These are phyloP conservation scores for Pelargonium exstipulatum DNA, from an alignment of 441 rosid genomes.

Conservation along the genomic window DNA sequence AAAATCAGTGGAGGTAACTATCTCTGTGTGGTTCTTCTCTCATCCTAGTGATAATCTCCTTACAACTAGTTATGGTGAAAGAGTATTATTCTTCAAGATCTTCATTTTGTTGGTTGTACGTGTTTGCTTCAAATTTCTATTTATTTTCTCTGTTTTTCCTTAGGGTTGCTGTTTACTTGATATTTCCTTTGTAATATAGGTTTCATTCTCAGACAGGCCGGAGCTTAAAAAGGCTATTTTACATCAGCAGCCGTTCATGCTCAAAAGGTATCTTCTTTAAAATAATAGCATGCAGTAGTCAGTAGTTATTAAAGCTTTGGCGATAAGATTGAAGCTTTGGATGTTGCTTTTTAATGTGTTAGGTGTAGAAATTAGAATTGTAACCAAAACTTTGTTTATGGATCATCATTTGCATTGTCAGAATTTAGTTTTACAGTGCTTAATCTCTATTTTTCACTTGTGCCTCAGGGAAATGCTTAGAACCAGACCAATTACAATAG, in stretches of 20 bases:
- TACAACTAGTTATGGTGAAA: neutral
- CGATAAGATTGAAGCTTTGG: no score
- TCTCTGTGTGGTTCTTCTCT: neutral
- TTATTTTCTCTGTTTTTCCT: neutral
- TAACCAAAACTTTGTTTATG: no score
- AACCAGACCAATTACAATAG: constrained; percentile 15
- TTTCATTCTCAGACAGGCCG: constrained; percentile 18
- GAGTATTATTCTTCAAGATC: neutral
- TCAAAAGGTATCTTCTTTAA: constrained; percentile 17
- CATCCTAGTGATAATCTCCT: neutral
- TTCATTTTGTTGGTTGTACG: neutral
- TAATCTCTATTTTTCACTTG: neutral
- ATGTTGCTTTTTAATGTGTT: no score
- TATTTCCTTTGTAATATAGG: constrained; percentile 8
- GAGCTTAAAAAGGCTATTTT: constrained; percentile 16
- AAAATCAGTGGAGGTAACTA: constrained; percentile 12
- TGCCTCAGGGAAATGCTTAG: constrained; percentile 14
- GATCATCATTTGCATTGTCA: neutral
- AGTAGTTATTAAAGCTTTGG: no score
- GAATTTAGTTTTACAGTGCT: neutral
- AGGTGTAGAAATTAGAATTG: no score
- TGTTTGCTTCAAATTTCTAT: neutral
- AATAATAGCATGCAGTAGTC: neutral
- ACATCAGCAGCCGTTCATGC: constrained; percentile 14
- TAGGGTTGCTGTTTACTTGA: neutral